Evolutionary conservation across 768 basidiomycete species (phyloP).

Genomic region (Sutorius australiensis): DNA sequence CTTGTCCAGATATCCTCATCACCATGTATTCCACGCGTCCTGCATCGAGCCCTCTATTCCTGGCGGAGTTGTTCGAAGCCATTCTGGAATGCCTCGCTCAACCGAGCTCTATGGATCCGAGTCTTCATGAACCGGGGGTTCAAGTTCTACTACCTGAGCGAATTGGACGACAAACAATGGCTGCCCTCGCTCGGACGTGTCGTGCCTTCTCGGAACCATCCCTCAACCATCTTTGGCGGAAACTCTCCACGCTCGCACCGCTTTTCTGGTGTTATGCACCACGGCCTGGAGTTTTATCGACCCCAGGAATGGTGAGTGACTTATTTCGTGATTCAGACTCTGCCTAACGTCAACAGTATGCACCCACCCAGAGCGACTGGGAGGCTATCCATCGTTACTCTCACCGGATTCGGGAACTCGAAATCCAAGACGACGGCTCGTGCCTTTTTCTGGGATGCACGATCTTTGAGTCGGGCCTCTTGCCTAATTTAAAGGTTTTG

Average conservation of each 20-base stretch:
- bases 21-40: background rate
- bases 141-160: background rate
- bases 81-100: background rate
- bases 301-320: background rate
- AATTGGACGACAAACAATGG: background rate
- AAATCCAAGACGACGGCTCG: background rate
- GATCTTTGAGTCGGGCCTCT: background rate
- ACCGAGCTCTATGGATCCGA: background rate
- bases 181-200: constrained; percentile 4
- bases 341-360: background rate
- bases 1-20: background rate
- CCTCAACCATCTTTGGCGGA: background rate
- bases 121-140: background rate
- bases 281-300: no score
- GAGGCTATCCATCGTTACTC: background rate
- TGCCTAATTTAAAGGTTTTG: background rate
- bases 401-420: background rate
- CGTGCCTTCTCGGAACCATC: background rate
- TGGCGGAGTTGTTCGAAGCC: background rate
- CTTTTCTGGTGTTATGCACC: background rate
- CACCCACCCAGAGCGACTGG: background rate
- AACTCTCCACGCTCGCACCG: background rate
- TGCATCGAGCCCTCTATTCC: background rate
- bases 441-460: background rate
- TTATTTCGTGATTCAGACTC: background rate